Percentiles rank a stretch among this genome's conserved stretches.
Evolutionary conservation across 2,329 filamentous ascomycete genomes (phyloP).

Genomic region (Neofusicoccum laricinum): DNA sequence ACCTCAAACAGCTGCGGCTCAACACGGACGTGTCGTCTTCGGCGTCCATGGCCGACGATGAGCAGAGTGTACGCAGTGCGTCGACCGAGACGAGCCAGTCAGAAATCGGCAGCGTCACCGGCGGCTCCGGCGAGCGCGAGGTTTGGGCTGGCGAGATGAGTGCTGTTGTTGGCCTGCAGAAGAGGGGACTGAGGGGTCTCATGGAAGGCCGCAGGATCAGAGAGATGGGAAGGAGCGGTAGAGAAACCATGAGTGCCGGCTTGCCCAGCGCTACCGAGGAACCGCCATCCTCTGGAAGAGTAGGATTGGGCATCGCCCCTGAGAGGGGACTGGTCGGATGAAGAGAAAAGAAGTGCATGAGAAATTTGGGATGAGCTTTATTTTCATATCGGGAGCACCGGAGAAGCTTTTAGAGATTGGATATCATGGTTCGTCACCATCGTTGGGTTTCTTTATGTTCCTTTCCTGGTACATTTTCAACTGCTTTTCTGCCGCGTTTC

Average conservation of each 20-base stretch:
- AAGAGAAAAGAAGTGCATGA: not conserved
- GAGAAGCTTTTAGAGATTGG: not conserved
- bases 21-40: slow-evolving; percentile 45
- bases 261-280: not conserved
- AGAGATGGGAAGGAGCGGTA: slow-evolving; percentile 56
- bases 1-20: slow-evolving; percentile 44
- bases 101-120: slow-evolving; percentile 33
- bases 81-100: slow-evolving; percentile 23
- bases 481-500: not conserved
- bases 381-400: not conserved
- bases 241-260: not conserved
- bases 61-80: slow-evolving; percentile 29
- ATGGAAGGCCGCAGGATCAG: slow-evolving; percentile 92
- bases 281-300: not conserved
- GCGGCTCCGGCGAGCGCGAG: slow-evolving; percentile 50
- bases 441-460: not conserved
- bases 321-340: slow-evolving; percentile 5
- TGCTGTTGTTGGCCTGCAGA: slow-evolving; percentile 92
- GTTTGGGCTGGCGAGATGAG: slow-evolving; percentile 80
- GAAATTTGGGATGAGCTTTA: not conserved
- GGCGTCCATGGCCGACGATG: slow-evolving; percentile 24
- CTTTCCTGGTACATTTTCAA: not conserved
- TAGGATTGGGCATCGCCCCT: not conserved
- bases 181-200: slow-evolving; percentile 81
- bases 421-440: not conserved